Percentiles rank a stretch among this genome's conserved stretches.
These are phyloP conservation scores for Ramaria rubella DNA, from an alignment of 768 basidiomycete species.

Conservation along the genomic window DNA sequence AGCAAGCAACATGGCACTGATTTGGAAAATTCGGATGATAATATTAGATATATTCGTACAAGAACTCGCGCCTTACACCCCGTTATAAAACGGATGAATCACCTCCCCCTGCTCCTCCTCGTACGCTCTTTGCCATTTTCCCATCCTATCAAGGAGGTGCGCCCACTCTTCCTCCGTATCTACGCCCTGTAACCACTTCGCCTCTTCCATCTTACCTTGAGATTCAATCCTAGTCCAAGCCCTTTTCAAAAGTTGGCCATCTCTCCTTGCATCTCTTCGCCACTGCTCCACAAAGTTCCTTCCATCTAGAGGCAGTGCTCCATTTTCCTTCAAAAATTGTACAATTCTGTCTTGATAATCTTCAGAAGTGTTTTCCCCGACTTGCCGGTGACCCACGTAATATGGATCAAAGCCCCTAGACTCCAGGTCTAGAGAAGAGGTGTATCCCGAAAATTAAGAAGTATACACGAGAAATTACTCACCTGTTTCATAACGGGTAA, in stretches of 20 bases:
- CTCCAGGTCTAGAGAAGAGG: constrained; percentile 22
- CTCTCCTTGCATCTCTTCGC: constrained; percentile 31
- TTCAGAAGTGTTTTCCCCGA: constrained; percentile 22
- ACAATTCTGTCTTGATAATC: constrained; percentile 30
- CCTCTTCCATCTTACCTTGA: constrained; percentile 1
- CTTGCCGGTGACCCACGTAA: constrained; percentile 40
- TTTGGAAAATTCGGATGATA: too few species aligned
- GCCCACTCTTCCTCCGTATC: background rate
- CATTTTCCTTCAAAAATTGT: constrained; percentile 21
- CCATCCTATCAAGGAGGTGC: background rate
- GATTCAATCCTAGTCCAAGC: constrained; percentile 40
- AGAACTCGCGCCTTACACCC: too few species aligned
- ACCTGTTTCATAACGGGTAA: constrained; percentile 35
- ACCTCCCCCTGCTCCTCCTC: background rate
- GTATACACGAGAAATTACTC: too few species aligned
- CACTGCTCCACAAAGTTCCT: constrained; percentile 47
- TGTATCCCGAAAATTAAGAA: too few species aligned
- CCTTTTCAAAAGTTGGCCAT: constrained; percentile 32
- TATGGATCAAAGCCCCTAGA: constrained; percentile 43
- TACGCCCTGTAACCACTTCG: background rate
- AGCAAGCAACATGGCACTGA: too few species aligned
- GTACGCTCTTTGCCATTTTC: background rate
- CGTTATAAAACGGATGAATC: background rate
- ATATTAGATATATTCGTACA: too few species aligned
- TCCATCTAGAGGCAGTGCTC: constrained; percentile 35